phyloP scores from a whole-genome alignment of 768 basidiomycete species.

The Psilocybe subaeruginosa region DNA sequence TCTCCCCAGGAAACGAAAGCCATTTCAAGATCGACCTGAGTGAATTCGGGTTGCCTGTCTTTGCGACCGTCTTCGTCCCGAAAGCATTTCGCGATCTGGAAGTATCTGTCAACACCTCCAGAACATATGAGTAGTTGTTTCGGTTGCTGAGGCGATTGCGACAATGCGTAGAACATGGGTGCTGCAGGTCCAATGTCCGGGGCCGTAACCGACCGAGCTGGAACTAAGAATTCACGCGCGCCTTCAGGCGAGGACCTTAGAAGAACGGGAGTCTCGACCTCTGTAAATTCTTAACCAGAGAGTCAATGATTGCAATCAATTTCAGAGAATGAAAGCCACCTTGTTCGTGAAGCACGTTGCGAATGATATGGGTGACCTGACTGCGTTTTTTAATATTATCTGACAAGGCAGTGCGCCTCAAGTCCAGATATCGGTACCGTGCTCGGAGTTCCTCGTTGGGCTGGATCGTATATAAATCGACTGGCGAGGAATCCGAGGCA shows the following conservation, averaged over 20 bases:
- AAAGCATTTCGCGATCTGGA: slow-evolving; percentile 93
- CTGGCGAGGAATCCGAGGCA: slow-evolving; percentile 14
- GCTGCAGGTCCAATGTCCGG: slow-evolving; percentile 17
- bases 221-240: slow-evolving; percentile 92
- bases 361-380: slow-evolving; percentile 77
- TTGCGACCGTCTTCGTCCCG: slow-evolving; percentile 94
- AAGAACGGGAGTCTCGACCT: slow-evolving; percentile 92
- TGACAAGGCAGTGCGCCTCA: slow-evolving; percentile 74
- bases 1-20: slow-evolving; percentile 87
- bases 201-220: slow-evolving; percentile 56
- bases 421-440: slow-evolving; percentile 87
- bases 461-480: slow-evolving; percentile 39
- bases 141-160: slow-evolving; percentile 95
- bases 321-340: slow-evolving; percentile 41
- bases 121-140: slow-evolving; percentile 93
- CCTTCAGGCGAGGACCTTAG: slow-evolving; percentile 94
- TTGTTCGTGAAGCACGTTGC: slow-evolving; percentile 71
- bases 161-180: slow-evolving; percentile 81
- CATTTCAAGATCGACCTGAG: slow-evolving; percentile 97
- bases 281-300: slow-evolving; percentile 70
- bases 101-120: slow-evolving; percentile 88
- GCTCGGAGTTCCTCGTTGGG: slow-evolving; percentile 86
- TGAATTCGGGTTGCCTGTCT: slow-evolving; percentile 96
- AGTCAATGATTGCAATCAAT: slow-evolving; percentile 1
- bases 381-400: slow-evolving; percentile 83